A percentile compares a stretch with the other conserved stretches of the same genome.
These are phyloP conservation scores for Colletotrichum costaricense DNA, from an alignment of 2,329 filamentous ascomycete genomes.

Conservation along the genomic window DNA sequence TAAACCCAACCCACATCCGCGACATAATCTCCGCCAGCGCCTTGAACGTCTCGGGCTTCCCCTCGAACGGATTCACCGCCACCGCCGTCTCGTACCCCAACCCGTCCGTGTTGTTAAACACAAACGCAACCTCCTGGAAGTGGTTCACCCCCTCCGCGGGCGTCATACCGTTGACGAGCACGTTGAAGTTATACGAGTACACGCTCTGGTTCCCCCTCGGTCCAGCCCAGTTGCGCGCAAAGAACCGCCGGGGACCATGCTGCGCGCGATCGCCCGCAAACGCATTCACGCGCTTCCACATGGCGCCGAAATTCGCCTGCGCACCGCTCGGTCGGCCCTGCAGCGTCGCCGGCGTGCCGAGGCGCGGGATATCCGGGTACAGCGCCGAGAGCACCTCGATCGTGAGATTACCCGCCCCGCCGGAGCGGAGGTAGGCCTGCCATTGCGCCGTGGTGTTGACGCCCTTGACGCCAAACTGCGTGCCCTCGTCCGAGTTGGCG, in stretches of 20 bases:
- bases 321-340: constrained; percentile 41
- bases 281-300: constrained; percentile 66
- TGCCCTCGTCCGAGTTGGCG: constrained; percentile 74
- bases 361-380: constrained; percentile 61
- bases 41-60: constrained; percentile 53
- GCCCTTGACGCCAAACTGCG: constrained; percentile 62
- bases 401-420: constrained; percentile 39
- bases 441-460: constrained; percentile 68
- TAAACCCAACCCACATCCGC: constrained; percentile 63
- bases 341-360: constrained; percentile 59
- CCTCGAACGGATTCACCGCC: constrained; percentile 53
- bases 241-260: constrained; percentile 64
- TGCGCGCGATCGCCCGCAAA: constrained; percentile 66
- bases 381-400: constrained; percentile 51
- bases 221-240: constrained; percentile 62
- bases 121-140: constrained; percentile 47
- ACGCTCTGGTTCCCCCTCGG: constrained; percentile 57
- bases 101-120: constrained; percentile 63
- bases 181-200: constrained; percentile 65
- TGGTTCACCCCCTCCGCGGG: constrained; percentile 41
- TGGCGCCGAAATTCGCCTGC: constrained; percentile 48
- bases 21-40: constrained; percentile 59
- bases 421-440: constrained; percentile 48
- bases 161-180: constrained; percentile 39
- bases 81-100: constrained; percentile 58